These are phyloP conservation scores for Fraxinus paxiana DNA, from an alignment of 305 asterid genomes.

Conservation along the genomic window DNA sequence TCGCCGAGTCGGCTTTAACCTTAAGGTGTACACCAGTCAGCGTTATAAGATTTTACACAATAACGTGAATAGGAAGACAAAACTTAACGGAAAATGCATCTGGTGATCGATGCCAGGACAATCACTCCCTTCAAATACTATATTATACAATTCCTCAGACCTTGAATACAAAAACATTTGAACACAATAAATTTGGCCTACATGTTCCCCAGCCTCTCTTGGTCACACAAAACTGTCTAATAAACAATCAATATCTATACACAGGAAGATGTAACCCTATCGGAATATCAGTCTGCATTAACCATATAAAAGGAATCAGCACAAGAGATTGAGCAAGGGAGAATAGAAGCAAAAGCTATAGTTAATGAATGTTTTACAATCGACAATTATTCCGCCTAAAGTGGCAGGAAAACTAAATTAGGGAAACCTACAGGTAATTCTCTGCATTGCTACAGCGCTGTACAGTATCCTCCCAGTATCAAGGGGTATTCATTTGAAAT, in stretches of 20 bases:
- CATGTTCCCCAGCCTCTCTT: neutral
- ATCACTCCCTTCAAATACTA: neutral
- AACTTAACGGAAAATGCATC: neutral
- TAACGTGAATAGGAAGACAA: neutral
- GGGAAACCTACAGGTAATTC: constrained; percentile 16
- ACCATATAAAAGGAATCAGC: neutral
- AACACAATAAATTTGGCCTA: neutral
- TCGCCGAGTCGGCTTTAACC: neutral
- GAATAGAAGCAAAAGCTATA: constrained; percentile 1
- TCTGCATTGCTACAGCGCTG: constrained; percentile 54
- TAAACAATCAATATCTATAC: neutral
- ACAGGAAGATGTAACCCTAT: neutral
- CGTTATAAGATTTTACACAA: neutral
- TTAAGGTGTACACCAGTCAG: neutral
- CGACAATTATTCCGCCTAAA: neutral
- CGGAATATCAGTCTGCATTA: neutral
- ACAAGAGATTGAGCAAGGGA: neutral
- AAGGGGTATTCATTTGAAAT: constrained; percentile 26
- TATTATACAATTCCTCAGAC: constrained; percentile 3
- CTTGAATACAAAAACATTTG: neutral
- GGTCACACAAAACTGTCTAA: constrained; percentile 10
- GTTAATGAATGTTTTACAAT: constrained; percentile 6
- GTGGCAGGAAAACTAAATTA: constrained; percentile 1
- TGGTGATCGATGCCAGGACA: neutral
- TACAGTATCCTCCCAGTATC: constrained; percentile 63